These are phyloP conservation scores for Drechslera avenae DNA, from an alignment of 2,329 filamentous ascomycete genomes.

Conservation along the genomic window DNA sequence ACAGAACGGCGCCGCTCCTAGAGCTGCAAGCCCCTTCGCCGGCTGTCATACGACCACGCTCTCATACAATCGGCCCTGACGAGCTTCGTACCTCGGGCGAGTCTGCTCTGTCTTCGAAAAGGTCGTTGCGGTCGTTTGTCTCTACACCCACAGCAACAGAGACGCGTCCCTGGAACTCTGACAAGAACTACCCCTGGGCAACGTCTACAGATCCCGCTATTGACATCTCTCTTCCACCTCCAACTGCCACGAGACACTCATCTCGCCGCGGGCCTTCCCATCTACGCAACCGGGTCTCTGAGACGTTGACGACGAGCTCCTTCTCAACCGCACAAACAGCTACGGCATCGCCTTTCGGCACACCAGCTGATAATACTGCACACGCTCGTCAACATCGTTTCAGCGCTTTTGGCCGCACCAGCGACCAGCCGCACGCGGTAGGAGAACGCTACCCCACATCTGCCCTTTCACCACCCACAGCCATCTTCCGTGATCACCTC, in stretches of 20 bases:
- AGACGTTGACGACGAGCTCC: conserved; percentile 30
- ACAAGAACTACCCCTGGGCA: conserved; percentile 55
- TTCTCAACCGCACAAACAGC: conserved; percentile 21
- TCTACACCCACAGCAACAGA: conserved; percentile 38
- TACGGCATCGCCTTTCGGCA: conserved; percentile 20
- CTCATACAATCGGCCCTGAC: conserved; percentile 26
- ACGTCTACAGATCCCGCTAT: conserved; percentile 43
- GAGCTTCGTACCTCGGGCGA: conserved; percentile 24
- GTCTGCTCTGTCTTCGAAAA: conserved; percentile 29
- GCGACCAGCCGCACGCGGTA: conserved; percentile 43
- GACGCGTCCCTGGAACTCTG: conserved; percentile 55
- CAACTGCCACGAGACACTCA: conserved; percentile 33
- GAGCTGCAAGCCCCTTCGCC: conserved; percentile 37
- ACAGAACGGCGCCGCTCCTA: conserved; percentile 18
- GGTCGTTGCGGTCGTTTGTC: conserved; percentile 35
- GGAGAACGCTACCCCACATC: conserved; percentile 58
- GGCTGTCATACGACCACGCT: conserved; percentile 29
- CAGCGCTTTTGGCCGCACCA: conserved; percentile 30
- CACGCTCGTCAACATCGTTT: conserved; percentile 25
- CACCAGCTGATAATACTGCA: conserved; percentile 17
- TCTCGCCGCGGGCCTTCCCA: conserved; percentile 40
- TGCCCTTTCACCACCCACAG: conserved; percentile 50
- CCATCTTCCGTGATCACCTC: conserved; percentile 33
- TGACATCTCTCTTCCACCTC: conserved; percentile 50
- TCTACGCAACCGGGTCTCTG: conserved; percentile 37